Evolutionary conservation across 257 asterid genomes (phyloP).

Genomic region (Ajuga chamaepitys): DNA sequence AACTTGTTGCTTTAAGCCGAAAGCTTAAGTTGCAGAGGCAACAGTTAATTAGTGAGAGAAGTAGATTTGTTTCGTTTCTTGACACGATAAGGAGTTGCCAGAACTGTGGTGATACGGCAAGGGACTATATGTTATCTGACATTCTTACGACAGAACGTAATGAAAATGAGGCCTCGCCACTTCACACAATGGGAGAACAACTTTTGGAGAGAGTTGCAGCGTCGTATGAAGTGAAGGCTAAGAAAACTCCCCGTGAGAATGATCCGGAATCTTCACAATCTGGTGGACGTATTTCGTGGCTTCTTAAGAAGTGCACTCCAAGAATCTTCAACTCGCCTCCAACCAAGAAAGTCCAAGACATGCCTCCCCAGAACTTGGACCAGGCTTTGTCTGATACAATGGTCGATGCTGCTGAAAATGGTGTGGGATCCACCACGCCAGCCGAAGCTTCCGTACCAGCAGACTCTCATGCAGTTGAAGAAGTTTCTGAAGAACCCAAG

Average conservation of each 20-base stretch:
- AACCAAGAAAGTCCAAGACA: slow-evolving; percentile 18
- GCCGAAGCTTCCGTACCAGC: slow-evolving; percentile 11
- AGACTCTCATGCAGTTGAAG: slow-evolving; percentile 17
- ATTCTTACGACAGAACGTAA: slow-evolving; percentile 34
- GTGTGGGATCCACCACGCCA: slow-evolving; percentile 24
- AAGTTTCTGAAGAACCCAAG: slow-evolving; percentile 43
- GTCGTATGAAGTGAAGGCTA: slow-evolving; percentile 31
- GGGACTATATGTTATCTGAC: slow-evolving; percentile 41
- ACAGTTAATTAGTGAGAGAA: slow-evolving; percentile 50
- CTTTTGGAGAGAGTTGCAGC: slow-evolving; percentile 57
- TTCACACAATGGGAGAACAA: slow-evolving; percentile 41
- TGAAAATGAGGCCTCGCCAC: slow-evolving; percentile 32
- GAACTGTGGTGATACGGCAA: slow-evolving; percentile 49
- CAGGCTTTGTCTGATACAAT: slow-evolving; percentile 33
- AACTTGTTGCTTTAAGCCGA: slow-evolving; percentile 54
- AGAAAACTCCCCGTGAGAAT: slow-evolving; percentile 32
- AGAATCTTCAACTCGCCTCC: slow-evolving; percentile 52
- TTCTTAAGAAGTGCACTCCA: slow-evolving; percentile 67
- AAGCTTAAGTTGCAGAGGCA: slow-evolving; percentile 57
- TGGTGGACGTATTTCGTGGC: slow-evolving; percentile 60
- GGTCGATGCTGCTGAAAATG: slow-evolving; percentile 21
- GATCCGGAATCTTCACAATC: slow-evolving; percentile 41
- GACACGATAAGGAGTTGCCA: slow-evolving; percentile 55
- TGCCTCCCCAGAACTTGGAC: slow-evolving; percentile 43
- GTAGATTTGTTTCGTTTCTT: slow-evolving; percentile 39